Evolutionary conservation across 139 green algal species (phyloP), one percentile per base, ranked within the genome.

Genomic region (Diplosphaera chodatii): DNA sequence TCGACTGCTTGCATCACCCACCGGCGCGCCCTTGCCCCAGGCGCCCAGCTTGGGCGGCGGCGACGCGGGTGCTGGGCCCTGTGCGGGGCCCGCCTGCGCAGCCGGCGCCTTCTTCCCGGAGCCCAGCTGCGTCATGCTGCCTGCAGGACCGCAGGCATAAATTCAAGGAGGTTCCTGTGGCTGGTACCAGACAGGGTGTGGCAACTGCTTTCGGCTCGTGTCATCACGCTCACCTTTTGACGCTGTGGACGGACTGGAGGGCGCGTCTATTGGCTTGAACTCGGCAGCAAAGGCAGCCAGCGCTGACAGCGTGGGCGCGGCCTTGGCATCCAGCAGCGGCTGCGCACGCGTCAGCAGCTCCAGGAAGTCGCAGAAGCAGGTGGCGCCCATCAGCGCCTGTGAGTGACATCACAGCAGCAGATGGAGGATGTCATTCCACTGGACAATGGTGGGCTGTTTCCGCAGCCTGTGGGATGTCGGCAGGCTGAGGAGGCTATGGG

Each of bases 311-410:
- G 84, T 87, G 32, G 90, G 89, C 6, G 71, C 63, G 2, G 67
- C 22, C 4, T 55, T 5, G 0, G 68, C 29, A 23, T 86, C 73
- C 64, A 94, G 73, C 37, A 79, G 74, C 0, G 82, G 71, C 5
- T 37, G 32, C 15, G 81, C 79, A 1, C 32, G n/a, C 1, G 63
- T 65, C 62, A 95, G 81, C 32, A 40, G 40, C 15, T 67, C 33
- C 66, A 92, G 62, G 40, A 93, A 69, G 13, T 32, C 22, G 67
- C 86, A 92, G 77, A 96, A 96, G 32, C 73, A 67, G 20, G 62
- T 48, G 67, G 77, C 82, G 6, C 75, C 85, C 68, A 96, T 76
- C 64, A 96, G 76, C n/a, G 87, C 87, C 84, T 94, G 81, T 69
- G 56, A n/a, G 3, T 20, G 33, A 65, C 40, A 71, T 48, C 37